Base-by-base conservation (phyloP, 257 asterid species). In the Penstemon newberryi region DNA sequence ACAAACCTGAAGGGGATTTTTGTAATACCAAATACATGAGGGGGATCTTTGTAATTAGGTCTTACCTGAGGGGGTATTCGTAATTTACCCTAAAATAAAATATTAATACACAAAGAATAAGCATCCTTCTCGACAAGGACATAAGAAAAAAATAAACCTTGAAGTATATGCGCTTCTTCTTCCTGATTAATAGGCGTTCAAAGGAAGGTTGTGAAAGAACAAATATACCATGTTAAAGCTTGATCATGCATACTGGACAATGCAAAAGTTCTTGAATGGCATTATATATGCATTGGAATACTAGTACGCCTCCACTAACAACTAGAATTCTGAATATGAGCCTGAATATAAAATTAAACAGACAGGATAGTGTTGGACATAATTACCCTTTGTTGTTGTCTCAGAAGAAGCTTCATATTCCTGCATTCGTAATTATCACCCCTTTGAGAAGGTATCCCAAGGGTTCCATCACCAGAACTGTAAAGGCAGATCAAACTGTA, bases 401-500 rank as follows among this genome's bases (percentile, higher is more conserved):
- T 88, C 58, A 93, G 89, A 70, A 93, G 97, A 71, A 94, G 95
- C 89, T 94, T 94, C 99, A 94, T 94, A 70, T 94, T 94, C 81
- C 91, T 80, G 84, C 99, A 94, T 75, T 94, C 97, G 15, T 94
- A 86, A 77, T 87, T 91, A 68, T 89, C 99, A 52, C 97, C 96
- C 65, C 96, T 80, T 79, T 91, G 97, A 67, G 75, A 80, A 74
- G 97, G 97, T 70, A 68, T 61, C 69, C 96, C 96, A 56, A 91
- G 95, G 54, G 96, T 79, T 60, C 97, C 99, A 76, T 94, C 99
- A 70, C 99, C 96, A 75, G 96, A 91, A 76, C 99, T 93, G 85
- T 76, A 76, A 75, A 75, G 74, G 70, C 70, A 78, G 74, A 76
- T 65, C 57, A 74, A 72, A 66, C 38, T n/a, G 74, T 52, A 72